phyloP scores from a whole-genome alignment of 108 stramenopile genomes.

The Conticribra weissflogii region DNA sequence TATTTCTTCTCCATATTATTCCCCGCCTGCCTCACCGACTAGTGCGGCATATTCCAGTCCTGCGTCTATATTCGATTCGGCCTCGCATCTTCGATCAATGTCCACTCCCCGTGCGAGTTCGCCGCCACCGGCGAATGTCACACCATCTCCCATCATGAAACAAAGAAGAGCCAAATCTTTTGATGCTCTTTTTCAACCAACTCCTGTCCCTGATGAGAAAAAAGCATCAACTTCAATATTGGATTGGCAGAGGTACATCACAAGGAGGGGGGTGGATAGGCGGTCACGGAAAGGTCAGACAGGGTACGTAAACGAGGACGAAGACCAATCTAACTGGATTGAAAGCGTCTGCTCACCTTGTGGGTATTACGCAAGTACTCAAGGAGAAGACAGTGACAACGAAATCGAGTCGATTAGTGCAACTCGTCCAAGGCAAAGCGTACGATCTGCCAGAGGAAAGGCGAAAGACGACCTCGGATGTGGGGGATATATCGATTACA shows the following conservation, averaged over 20 bases:
- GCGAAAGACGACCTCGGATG: slow-evolving; percentile 4
- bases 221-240: too few relatives aligned
- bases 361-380: background rate
- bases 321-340: background rate
- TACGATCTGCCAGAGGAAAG: too few relatives aligned
- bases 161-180: background rate
- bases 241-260: background rate
- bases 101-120: too few relatives aligned
- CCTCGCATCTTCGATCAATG: too few relatives aligned
- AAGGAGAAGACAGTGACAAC: background rate
- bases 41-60: background rate
- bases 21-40: background rate
- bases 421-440: background rate
- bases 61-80: background rate
- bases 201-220: too few relatives aligned
- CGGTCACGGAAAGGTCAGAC: too few relatives aligned
- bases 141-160: background rate
- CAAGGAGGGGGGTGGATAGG: background rate
- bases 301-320: too few relatives aligned
- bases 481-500: slow-evolving; percentile 44
- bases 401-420: background rate
- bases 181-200: background rate
- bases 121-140: background rate
- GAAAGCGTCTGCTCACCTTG: background rate
- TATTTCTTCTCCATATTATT: background rate